Percentiles rank a stretch among this genome's conserved stretches.
Conservation (phyloP, 352 stramenopile genomes). For the Poterioochromonas sp. region DNA sequence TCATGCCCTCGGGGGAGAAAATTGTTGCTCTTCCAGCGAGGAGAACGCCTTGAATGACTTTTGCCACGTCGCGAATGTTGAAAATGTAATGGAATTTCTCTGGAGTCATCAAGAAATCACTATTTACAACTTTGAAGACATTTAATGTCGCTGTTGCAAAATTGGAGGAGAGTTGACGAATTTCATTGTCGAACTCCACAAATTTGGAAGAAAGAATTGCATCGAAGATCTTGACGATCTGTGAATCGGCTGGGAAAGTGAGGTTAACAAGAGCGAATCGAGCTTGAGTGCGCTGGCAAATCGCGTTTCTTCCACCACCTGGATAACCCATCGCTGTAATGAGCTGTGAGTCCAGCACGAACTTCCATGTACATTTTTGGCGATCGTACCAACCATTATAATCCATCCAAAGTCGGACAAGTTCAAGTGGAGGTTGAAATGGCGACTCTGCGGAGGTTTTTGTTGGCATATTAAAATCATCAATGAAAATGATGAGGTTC, state of each 20-base stretch:
- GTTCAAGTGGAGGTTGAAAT: conserved; percentile 70
- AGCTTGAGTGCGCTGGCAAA: conserved; percentile 74
- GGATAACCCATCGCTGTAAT: conserved; percentile 68
- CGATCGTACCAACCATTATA: conserved; percentile 79
- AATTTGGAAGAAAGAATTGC: conserved; percentile 48
- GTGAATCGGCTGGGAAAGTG: conserved; percentile 53
- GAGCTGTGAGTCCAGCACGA: conserved; percentile 74
- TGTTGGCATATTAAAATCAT: conserved; percentile 91
- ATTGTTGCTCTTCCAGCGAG: conserved; percentile 57
- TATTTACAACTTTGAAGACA: conserved; percentile 59
- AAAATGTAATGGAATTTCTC: conserved; percentile 74
- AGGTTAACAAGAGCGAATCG: conserved; percentile 80
- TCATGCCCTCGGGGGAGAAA: conserved; percentile 56
- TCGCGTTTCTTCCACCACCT: conserved; percentile 65
- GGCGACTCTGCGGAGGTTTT: conserved; percentile 74
- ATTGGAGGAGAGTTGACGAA: conserved; percentile 44
- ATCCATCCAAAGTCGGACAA: conserved; percentile 79
- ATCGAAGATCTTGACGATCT: conserved; percentile 50
- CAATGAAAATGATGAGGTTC: conserved; percentile 82
- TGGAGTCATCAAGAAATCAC: conserved; percentile 71
- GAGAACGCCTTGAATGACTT: conserved; percentile 71
- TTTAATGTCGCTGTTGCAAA: conserved; percentile 69
- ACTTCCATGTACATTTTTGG: conserved; percentile 67
- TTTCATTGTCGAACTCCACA: conserved; percentile 45
- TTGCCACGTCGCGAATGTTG: conserved; percentile 72